Conservation (phyloP, 805 yeast genomes). For the Candida tallmaniae region DNA sequence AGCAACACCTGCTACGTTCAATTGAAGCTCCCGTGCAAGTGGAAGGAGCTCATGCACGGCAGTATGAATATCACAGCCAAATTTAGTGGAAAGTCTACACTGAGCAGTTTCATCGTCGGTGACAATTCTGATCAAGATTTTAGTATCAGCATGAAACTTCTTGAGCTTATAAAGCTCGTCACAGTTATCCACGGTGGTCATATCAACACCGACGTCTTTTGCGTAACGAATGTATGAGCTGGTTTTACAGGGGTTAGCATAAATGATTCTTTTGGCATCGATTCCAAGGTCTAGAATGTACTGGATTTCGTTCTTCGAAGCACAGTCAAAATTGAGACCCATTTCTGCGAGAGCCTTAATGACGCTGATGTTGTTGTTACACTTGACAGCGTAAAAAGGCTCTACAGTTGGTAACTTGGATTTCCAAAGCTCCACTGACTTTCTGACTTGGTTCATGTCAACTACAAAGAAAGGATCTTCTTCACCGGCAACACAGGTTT, state of each 20-base stretch:
- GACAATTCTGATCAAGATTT: conserved; percentile 70
- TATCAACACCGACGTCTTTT: conserved; percentile 44
- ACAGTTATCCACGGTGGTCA: conserved; percentile 86
- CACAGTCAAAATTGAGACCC: conserved; percentile 89
- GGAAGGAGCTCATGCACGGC: conserved; percentile 52
- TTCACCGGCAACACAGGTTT: conserved; percentile 56
- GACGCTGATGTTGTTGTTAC: conserved; percentile 71
- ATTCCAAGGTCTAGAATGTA: conserved; percentile 59
- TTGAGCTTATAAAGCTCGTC: conserved; percentile 78
- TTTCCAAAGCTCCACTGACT: conserved; percentile 63
- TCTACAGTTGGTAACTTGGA: conserved; percentile 62
- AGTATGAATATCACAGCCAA: conserved; percentile 67
- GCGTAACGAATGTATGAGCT: conserved; percentile 77
- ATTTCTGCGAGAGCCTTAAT: conserved; percentile 51
- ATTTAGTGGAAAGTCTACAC: conserved; percentile 83
- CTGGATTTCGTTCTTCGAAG: conserved; percentile 81
- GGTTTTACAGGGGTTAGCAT: conserved; percentile 95
- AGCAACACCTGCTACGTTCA: conserved; percentile 78
- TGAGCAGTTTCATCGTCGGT: conserved; percentile 88
- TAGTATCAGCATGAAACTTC: conserved; percentile 62
- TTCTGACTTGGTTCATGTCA: conserved; percentile 69
- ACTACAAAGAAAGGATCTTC: conserved; percentile 88
- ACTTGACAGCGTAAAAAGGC: conserved; percentile 94
- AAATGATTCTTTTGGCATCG: conserved; percentile 63
- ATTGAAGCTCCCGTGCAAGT: conserved; percentile 54